Evolutionary conservation across 176 grass and related monocot species (phyloP), one percentile per base, ranked within the genome.

Genomic region (Hsuehochloa calcarea): DNA sequence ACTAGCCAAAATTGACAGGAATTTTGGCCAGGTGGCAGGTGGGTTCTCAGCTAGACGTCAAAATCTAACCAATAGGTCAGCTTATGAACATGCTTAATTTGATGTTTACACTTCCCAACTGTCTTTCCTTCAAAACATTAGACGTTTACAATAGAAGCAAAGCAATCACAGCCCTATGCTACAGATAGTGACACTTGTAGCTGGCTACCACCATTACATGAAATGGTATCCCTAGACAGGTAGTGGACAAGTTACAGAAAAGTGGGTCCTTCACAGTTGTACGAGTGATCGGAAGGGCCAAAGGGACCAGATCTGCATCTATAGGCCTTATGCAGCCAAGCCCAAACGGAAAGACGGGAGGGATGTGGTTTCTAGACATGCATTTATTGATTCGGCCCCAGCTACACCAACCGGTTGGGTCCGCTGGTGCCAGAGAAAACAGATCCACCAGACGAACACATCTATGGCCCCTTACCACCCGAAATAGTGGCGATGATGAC

Each of bases 241-340:
- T 61, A 87, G 81, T 84, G 89, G 75, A 87, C 89, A 91, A 55
- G 51, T 63, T 87, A 87, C 79, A 91, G 52, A 87, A 76, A 20
- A 16, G 81, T 70, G 89, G 89, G 27, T 25, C 89, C 85, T 76
- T 79, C 81, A 87, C 80, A 84, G 85, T 91, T 84, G 85, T 87
- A 79, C 80, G 20, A 26, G 81, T 80, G 85, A 82, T 84, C 75
- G 84, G 81, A 91, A 87, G 85, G 85, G 76, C 80, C 81, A 43
- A 80, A 84, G 89, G 81, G 85, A 91, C 89, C 89, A 91, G 85
- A 91, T 91, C 89, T 84, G 89, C 80, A 84, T 91, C 85, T 80
- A 87, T 69, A 84, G 80, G 68, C 75, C 89, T 80, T 74, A 87
- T 84, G 85, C 85, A 84, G 85, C 85, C 89, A 87, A 83, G 80